Evolutionary conservation across 2,329 filamentous ascomycete species (phyloP), one percentile per base, ranked within the genome.

Genomic region (Penicillium brevicompactum): DNA sequence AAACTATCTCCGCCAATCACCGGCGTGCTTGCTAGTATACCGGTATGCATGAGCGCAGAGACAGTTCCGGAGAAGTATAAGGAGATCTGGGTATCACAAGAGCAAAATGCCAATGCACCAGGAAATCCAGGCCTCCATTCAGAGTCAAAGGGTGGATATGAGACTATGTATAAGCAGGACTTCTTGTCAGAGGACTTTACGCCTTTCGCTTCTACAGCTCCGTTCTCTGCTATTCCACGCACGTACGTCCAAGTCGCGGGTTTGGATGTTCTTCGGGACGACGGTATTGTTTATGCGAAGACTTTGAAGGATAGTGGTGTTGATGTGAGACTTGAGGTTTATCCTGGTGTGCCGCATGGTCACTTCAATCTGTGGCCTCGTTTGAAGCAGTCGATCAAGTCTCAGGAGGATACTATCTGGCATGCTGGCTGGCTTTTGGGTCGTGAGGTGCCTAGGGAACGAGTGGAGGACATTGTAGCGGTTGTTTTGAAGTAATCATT

Each of bases 201-300:
- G 2, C 59, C 59, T 1, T 59, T 59, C 14, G 43, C 38, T 6
- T 41, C 53, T 4, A 18, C 40, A 3, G 38, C 31, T 4, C 11
- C 45, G 9, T 58, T 56, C 8, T 27, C 41, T 4, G 22, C 8
- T 6, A 27, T 58, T 21, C 55, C 57, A 1, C 40, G 40, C 16
- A 56, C 78, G 0, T 84, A 82, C 63, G 67, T 84, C 2, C 80
- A 83, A 60, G 71, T 82, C 1, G 77, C 74, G 53, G 82, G 82
- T 7, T 55, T 79, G 54, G 83, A 84, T 63, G 76, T 77, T 0
- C 56, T 81, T 2, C 67, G 82, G 2, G 82, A 85, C 55, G 82
- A 84, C 48, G 78, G 70, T 0, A 55, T 84, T 45, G 76, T 84
- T 0, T 84, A 83, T 57, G 80, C 82, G 57, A 66, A 73, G 42